Evolutionary conservation across 73 alveolate genomes (phyloP).

Genomic region (Paramecium bursaria): DNA sequence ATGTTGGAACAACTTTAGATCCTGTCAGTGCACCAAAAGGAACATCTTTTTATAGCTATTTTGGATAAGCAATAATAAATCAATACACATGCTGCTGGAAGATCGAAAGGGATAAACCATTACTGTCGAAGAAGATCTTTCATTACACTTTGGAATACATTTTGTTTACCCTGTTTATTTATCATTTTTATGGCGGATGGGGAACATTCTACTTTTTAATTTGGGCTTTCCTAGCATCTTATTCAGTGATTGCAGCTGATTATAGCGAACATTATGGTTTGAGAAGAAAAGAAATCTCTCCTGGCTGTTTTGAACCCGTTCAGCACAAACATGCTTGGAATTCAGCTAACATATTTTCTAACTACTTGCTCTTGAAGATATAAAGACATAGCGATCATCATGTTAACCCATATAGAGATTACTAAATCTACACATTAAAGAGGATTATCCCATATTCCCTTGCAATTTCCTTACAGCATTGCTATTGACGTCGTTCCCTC

Average conservation of each 20-base stretch:
- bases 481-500: slow-evolving; percentile 71
- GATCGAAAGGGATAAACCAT: too few species aligned
- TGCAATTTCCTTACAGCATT: slow-evolving; percentile 75
- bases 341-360: slow-evolving; percentile 81
- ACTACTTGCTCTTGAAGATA: slow-evolving; percentile 77
- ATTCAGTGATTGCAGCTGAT: slow-evolving; percentile 75
- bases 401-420: slow-evolving; percentile 82
- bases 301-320: slow-evolving; percentile 76
- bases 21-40: slow-evolving; percentile 79
- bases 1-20: slow-evolving; percentile 84
- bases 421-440: slow-evolving; percentile 73
- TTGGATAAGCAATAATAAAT: slow-evolving; percentile 48
- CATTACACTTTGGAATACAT: too few species aligned
- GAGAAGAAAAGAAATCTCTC: slow-evolving; percentile 67
- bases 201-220: slow-evolving; percentile 65
- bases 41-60: slow-evolving; percentile 64
- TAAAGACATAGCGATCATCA: slow-evolving; percentile 92
- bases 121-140: too few species aligned
- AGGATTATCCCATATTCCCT: slow-evolving; percentile 81
- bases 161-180: too few species aligned
- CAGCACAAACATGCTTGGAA: slow-evolving; percentile 85
- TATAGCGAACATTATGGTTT: slow-evolving; percentile 87
- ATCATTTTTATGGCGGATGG: slow-evolving; percentile 52
- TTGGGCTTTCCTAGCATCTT: slow-evolving; percentile 40
- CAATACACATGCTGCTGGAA: too few species aligned